Base-by-base conservation (phyloP, 2,329 filamentous ascomycete species). In the Corinectria fuckeliana region DNA sequence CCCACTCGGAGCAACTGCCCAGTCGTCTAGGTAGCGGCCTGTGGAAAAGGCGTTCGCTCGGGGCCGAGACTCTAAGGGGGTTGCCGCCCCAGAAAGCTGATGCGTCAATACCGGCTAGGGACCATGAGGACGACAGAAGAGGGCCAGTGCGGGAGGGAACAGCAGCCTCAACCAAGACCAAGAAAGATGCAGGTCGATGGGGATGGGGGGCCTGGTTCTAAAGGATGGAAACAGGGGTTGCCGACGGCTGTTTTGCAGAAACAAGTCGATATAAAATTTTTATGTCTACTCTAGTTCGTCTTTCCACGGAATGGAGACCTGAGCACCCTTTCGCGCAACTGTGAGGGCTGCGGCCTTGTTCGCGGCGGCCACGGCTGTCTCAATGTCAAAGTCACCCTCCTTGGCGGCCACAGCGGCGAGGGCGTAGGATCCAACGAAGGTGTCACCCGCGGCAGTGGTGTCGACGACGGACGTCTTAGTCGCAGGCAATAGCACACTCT, bases 371-470 rank as follows among this genome's bases (percentile, higher is more conserved):
- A 80, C 72, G 25, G 89, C 87, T 1, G 81, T 79, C 58, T 84
- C 84, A 42, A 90, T 81, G 57, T 84, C 81, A 57, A 87, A 84
- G 11, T 58, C 61, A 11, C 56, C 69, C 23, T 59, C 68, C 32
- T 64, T 66, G n/a, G 72, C 72, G 51, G 72, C 81, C 36, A 91
- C 91, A 26, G 90, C 84, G 57, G 88, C 85, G 23, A 95, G 85
- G 3, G 92, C 91, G 74, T 97, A 96, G 20, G 87, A 90, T 2
- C 95, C 94, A 5, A 96, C 91, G 77, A 97, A 97, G 0, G 94
- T 97, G 75, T 98, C 94, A 0, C 94, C 94, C 5, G 95, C 95
- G 2, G 91, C 94, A 7, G 94, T 98, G 1, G 94, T 98, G 75
- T 98, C 94, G 4, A 97, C 87, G 2, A 98, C 94, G 18, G 75